Percentiles rank a stretch among this genome's conserved stretches.
These are phyloP conservation scores for Myriosclerotinia duriaeana DNA, from an alignment of 2,329 filamentous ascomycete species.

Conservation along the genomic window DNA sequence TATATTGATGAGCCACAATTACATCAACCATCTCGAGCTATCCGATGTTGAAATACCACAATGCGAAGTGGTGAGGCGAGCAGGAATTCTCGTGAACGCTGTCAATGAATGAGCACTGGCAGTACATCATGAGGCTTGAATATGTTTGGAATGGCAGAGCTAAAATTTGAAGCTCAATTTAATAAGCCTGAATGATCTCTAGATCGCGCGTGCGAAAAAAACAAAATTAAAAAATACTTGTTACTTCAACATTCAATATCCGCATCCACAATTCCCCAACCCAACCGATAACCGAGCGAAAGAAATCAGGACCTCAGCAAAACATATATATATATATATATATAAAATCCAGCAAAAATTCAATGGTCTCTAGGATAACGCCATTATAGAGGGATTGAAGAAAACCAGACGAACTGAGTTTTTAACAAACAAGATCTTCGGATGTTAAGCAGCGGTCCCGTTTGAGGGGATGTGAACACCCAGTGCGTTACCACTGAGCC, in stretches of 20 bases:
- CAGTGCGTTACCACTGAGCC: slow-evolving; percentile 11
- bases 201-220: neutral
- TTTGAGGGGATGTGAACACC: slow-evolving; percentile 11
- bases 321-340: too few relatives aligned
- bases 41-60: too few relatives aligned
- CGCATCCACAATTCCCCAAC: neutral
- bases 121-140: neutral
- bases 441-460: slow-evolving; percentile 3
- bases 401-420: slow-evolving; percentile 12
- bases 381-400: neutral
- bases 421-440: neutral
- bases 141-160: neutral
- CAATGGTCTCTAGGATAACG: neutral
- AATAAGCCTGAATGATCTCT: neutral
- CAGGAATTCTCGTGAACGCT: too few relatives aligned
- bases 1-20: too few relatives aligned
- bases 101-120: too few relatives aligned
- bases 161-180: neutral
- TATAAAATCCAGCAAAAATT: neutral
- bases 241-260: neutral
- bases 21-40: too few relatives aligned
- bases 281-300: neutral
- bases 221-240: neutral
- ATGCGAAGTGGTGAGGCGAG: too few relatives aligned
- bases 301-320: neutral